Percentiles rank a stretch among this genome's conserved stretches.
Conservation (phyloP, 129 eudicot genomes). For the Heracleum sosnowskyi region DNA sequence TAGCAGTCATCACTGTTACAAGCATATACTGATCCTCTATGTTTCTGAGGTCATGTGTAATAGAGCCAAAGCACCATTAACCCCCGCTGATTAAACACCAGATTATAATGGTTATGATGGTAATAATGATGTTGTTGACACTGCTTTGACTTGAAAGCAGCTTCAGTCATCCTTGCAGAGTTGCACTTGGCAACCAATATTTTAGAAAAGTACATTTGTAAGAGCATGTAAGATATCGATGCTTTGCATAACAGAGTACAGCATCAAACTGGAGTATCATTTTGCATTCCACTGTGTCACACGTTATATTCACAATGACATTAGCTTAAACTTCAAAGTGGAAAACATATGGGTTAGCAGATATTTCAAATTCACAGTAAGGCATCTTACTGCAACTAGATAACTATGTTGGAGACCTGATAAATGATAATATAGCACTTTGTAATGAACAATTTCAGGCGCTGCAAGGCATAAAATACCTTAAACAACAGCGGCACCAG, state of each 20-base stretch:
- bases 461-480: neutral
- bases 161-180: neutral
- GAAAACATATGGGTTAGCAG: neutral
- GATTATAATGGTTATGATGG: neutral
- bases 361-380: neutral
- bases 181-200: neutral
- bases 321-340: neutral
- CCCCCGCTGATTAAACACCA: neutral
- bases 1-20: neutral
- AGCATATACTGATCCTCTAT: neutral
- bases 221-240: neutral
- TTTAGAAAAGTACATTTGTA: neutral
- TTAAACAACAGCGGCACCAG: neutral
- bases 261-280: neutral
- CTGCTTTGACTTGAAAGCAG: neutral
- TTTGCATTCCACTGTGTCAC: neutral
- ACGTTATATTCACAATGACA: neutral
- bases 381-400: constrained; percentile 2
- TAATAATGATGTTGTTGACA: neutral
- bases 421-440: neutral
- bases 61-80: neutral
- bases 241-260: neutral
- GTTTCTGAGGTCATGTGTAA: neutral
- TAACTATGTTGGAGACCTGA: neutral
- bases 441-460: neutral